Evolutionary conservation across 2,329 filamentous ascomycete species (phyloP).

Genomic region (Pseudocercospora musae): DNA sequence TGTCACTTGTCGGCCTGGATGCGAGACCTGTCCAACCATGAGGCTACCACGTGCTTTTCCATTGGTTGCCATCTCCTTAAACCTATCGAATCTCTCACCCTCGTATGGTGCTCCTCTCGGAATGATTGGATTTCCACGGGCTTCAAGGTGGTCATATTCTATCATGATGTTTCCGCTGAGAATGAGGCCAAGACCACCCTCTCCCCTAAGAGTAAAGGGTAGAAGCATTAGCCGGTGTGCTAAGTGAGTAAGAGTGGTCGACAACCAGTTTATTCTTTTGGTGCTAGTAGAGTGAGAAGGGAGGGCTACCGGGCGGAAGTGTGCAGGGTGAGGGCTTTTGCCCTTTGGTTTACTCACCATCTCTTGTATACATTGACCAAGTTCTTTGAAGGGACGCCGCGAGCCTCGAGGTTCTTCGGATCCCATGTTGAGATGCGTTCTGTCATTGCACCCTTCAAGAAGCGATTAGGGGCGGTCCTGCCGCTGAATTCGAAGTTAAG

Average conservation of each 20-base stretch:
- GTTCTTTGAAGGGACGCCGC: constrained; percentile 54
- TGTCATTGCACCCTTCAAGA: constrained; percentile 66
- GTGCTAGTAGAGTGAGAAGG: too few species aligned
- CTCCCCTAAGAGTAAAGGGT: constrained; percentile 41
- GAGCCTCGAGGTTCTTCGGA: constrained; percentile 48
- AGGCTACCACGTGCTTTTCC: constrained; percentile 57
- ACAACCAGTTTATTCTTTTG: too few species aligned
- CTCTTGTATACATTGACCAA: constrained; percentile 57
- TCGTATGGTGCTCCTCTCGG: constrained; percentile 49
- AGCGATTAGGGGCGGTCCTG: constrained; percentile 60
- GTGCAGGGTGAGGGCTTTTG: too few species aligned
- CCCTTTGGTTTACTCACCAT: constrained; percentile 36
- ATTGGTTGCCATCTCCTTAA: constrained; percentile 54
- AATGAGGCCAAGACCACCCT: constrained; percentile 55
- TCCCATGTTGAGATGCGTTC: constrained; percentile 63
- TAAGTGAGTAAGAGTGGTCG: too few species aligned
- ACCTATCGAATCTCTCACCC: constrained; percentile 59
- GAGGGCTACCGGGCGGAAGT: too few species aligned
- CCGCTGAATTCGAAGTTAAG: constrained; percentile 49
- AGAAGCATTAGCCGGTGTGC: too few species aligned
- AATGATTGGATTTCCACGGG: constrained; percentile 56
- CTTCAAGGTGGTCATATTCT: constrained; percentile 12
- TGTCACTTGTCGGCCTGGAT: constrained; percentile 58
- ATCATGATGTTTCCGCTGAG: constrained; percentile 61
- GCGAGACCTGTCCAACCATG: constrained; percentile 59